Base-by-base conservation (phyloP, 768 basidiomycete species). In the Mycena olivaceomarginata region DNA sequence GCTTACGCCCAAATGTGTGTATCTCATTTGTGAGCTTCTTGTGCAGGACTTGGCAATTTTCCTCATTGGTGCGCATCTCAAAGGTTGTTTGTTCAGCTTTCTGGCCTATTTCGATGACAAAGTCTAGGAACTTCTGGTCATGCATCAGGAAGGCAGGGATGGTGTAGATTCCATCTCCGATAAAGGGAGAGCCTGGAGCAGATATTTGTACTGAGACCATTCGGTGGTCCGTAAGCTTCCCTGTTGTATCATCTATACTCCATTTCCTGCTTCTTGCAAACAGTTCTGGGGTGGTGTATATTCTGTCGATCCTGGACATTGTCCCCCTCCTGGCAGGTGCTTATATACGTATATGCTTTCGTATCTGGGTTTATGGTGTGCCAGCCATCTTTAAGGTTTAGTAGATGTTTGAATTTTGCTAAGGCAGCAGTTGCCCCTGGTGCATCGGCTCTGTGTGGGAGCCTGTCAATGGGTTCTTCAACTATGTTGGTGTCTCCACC, bases 271-370 rank as follows among this genome's bases (percentile, higher is more conserved):
- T 70, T 13, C n/a, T 25, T 15, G 65, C 65, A 1, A 59, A 25
- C 0, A 56, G 40, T 18, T 5, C 39, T 31, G 67, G 67, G 0
- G 78, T 67, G 1, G 59, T 53, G 13, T 72, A 72, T 2, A 77
- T 72, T 0, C 78, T 22, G 70, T 81, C 78, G n/a, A 81, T 59
- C 1, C 78, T 72, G 2, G 80, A 31, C 31, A 31, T 31, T 31
- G 31, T 31, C 31, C 31, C 31, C 31, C n/a, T 31, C 31, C 31
- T 31, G 74, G 20, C 63, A 59, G 12, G 62, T n/a, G 18, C 62
- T 67, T 5, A 65, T 70, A 51, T 62, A 79, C 0, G 76, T 77
- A 56, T 74, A 80, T 20, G 18, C 72, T 22, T 68, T 72, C 15
- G 46, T 20, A 40, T 74, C 68, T 1, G 73, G 66, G 48, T 77